Evolutionary conservation across 2,329 filamentous ascomycete genomes (phyloP).

Genomic region (Exophiala sp.): DNA sequence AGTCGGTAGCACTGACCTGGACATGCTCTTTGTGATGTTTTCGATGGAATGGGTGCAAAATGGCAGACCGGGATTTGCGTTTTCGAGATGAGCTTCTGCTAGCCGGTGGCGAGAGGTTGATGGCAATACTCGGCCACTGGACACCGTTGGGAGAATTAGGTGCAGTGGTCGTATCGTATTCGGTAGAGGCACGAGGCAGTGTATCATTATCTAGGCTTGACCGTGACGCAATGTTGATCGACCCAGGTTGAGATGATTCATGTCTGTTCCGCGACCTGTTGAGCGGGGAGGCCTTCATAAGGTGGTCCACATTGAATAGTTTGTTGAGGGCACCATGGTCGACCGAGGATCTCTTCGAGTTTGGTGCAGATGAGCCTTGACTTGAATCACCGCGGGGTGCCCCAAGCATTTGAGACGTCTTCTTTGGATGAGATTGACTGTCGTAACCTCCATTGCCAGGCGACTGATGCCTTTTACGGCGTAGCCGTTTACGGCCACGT

Average conservation of each 20-base stretch:
- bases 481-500: constrained; percentile 21
- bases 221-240: constrained; percentile 3
- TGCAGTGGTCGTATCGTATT: constrained; percentile 42
- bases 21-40: constrained; percentile 28
- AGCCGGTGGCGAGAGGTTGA: constrained; percentile 57
- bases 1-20: constrained; percentile 40
- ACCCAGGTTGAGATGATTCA: constrained; percentile 9
- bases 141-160: constrained; percentile 36
- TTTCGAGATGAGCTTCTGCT: constrained; percentile 61
- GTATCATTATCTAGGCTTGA: constrained; percentile 21
- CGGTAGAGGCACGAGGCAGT: constrained; percentile 35
- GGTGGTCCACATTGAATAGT: constrained; percentile 10
- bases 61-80: constrained; percentile 47
- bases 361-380: constrained; percentile 18
- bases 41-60: constrained; percentile 38
- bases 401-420: constrained; percentile 2
- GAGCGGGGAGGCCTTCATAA: constrained; percentile 15
- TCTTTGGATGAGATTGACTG: constrained; percentile 5
- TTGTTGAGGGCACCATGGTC: constrained; percentile 22
- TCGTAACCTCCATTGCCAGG: background rate
- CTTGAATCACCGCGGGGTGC: constrained; percentile 14
- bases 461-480: constrained; percentile 15
- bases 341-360: constrained; percentile 22
- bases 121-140: constrained; percentile 54
- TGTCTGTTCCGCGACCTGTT: constrained; percentile 16